Evolutionary conservation across 768 basidiomycete genomes (phyloP).

Genomic region (Psilocybe subaeruginosa): DNA sequence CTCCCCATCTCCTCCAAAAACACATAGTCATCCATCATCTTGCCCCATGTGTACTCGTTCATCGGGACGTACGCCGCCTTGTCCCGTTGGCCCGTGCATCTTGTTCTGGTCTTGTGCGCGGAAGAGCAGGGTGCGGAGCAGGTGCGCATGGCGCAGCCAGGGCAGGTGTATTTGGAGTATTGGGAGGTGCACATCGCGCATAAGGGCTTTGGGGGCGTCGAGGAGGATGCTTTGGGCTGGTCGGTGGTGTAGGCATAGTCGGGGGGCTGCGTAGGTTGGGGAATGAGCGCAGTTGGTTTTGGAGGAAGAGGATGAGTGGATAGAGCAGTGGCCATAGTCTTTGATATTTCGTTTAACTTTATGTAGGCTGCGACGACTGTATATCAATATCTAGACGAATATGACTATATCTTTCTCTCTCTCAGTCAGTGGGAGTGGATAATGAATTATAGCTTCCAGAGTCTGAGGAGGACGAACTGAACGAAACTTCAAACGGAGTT

Average conservation of each 20-base stretch:
- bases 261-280: neutral
- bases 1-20: constrained; percentile 85
- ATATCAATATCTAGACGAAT: no score
- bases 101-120: constrained; percentile 62
- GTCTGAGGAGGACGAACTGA: neutral
- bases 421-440: no score
- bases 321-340: neutral
- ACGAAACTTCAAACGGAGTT: neutral
- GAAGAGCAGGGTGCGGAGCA: constrained; percentile 75
- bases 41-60: constrained; percentile 84
- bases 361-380: no score
- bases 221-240: constrained; percentile 21
- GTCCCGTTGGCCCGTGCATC: constrained; percentile 76
- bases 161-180: constrained; percentile 75
- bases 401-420: no score
- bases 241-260: constrained; percentile 1
- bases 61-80: constrained; percentile 76
- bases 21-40: constrained; percentile 88
- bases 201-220: constrained; percentile 23
- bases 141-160: constrained; percentile 69
- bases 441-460: no score
- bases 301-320: constrained; percentile 17
- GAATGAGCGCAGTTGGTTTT: constrained; percentile 9
- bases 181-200: constrained; percentile 55
- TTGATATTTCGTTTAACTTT: neutral